Base-by-base conservation (phyloP, 768 basidiomycete species). In the Mycena olivaceomarginata region DNA sequence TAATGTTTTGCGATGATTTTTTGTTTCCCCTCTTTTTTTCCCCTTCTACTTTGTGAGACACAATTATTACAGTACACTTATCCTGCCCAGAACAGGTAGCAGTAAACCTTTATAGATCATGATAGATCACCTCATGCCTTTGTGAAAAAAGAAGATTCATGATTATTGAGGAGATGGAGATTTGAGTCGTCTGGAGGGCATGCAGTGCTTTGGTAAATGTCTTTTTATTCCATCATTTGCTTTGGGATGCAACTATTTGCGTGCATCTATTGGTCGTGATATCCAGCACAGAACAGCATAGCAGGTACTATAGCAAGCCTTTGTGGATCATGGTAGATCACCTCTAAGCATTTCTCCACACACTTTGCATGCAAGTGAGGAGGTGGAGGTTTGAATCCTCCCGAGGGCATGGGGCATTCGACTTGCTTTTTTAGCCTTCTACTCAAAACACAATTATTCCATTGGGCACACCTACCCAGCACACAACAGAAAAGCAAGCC, bases 351-450 rank as follows among this genome's bases (percentile, higher is more conserved):
- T 25, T 25, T 25, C 25, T 2, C 25, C 25, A 2, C 25, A 51
- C n/a, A n/a, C n/a, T n/a, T 51, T 12, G 48, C 48, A 51, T 6
- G 16, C 18, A 51, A 56, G 5, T 13, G 62, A 41, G 40, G 62
- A 63, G 62, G 12, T 39, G 39, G 62, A 40, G 62, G 62, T 63
- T 63, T 16, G 40, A 63, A 63, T 63, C 64, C 64, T 65, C 64
- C 64, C n/a, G 64, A 31, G 46, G 43, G 43, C 64, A 40, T 25
- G 25, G 25, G 2, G 25, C 25, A 25, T 25, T 25, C 25, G 2
- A 1, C 25, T 25, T 25, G 25, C n/a, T 25, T 25, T 25, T 25
- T 25, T 25, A 2, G 25, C 25, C 25, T 25, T 25, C 25, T 25
- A 25, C 25, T 2, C 25, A 25, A 25, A 25, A 25, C 25, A 25